Evolutionary conservation across 2,329 filamentous ascomycete species (phyloP), one percentile per base, ranked within the genome.

Genomic region (Botrytis elliptica): DNA sequence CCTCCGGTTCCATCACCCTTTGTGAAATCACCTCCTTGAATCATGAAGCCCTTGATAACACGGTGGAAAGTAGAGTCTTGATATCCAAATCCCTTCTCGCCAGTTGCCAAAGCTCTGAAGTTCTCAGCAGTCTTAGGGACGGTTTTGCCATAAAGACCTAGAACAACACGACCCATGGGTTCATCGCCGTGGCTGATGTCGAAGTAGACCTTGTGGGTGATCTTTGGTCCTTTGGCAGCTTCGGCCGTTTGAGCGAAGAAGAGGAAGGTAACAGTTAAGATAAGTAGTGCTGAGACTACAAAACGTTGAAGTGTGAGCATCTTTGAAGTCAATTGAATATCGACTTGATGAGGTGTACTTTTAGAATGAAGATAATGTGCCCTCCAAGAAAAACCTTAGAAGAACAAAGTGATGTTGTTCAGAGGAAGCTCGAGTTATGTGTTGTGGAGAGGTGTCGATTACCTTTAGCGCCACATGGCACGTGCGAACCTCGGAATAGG

Each of bases 151-250:
- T 96, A 97, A 69, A 97, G 90, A 79, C 93, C 93, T 52, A 96
- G 89, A 78, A 93, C 91, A 78, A 97, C 87, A 76, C 92, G 90
- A 75, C 93, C 93, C 60, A 95, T 81, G 66, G 87, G 82, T 84
- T 94, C 86, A 77, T 93, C 93, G 80, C 91, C 93, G 81, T 94
- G 90, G 80, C 87, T 85, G 78, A 97, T 91, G 84, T 96, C 93
- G 83, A 97, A 95, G 88, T 90, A 96, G 84, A 96, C 94, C 90
- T 97, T 97, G 88, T 93, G 88, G 80, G 95, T 98, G 86, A 98
- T 95, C 90, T 96, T 97, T 76, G 94, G 95, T 65, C 96, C 95
- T 86, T 95, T 94, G 78, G 86, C 86, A 72, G 93, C 92, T 79
- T 92, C 90, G 75, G 89, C 90, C 49, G 89, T 88, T 84, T 94